These are phyloP conservation scores for Hanseniaspora lachancei DNA, from an alignment of 805 yeast genomes.

Conservation along the genomic window DNA sequence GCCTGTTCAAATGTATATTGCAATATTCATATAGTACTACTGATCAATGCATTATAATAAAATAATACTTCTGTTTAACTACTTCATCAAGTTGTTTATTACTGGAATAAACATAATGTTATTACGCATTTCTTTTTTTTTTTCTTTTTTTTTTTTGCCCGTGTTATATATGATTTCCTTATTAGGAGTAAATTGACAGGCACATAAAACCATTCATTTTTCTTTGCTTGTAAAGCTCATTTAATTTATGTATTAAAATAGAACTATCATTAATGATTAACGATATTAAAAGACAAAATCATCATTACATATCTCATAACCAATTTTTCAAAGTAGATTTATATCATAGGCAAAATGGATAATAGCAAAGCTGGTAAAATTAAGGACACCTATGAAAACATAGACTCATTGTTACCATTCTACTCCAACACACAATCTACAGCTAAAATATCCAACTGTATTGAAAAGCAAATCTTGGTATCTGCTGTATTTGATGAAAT, in stretches of 20 bases:
- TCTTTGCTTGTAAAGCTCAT: not conserved
- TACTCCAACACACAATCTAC: constrained; percentile 69
- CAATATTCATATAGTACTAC: too few species aligned
- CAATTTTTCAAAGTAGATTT: not conserved
- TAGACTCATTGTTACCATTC: constrained; percentile 54
- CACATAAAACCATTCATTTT: too few species aligned
- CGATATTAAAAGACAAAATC: too few species aligned
- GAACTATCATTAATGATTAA: too few species aligned
- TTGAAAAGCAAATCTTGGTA: constrained; percentile 52
- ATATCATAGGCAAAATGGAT: not conserved
- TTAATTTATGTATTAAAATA: too few species aligned
- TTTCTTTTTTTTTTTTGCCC: not conserved
- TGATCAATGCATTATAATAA: too few species aligned
- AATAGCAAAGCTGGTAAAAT: constrained; percentile 17
- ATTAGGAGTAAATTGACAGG: not conserved
- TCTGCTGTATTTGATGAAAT: constrained; percentile 72
- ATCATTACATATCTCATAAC: not conserved
- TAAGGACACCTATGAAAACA: constrained; percentile 25
- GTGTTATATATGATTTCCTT: not conserved
- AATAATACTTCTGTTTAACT: too few species aligned
- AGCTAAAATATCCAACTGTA: constrained; percentile 42
- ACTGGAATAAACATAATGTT: not conserved
- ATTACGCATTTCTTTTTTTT: not conserved
- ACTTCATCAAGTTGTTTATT: too few species aligned
- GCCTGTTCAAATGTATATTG: too few species aligned